phyloP scores from a whole-genome alignment of 805 yeast genomes.

The Pichia cephalocereana region DNA sequence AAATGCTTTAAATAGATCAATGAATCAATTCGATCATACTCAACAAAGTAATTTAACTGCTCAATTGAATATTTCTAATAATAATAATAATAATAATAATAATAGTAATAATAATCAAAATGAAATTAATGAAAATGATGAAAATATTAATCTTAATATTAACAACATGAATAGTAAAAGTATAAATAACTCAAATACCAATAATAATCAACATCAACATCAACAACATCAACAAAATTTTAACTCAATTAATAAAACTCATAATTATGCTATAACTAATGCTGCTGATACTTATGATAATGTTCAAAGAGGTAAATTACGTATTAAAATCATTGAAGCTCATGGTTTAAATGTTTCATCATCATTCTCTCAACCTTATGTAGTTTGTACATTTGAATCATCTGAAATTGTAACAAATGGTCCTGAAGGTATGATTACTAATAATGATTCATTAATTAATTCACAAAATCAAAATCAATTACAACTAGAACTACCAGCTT shows the following conservation, averaged over 20 bases:
- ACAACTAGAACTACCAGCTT: neutral
- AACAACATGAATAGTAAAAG: neutral
- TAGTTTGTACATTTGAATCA: constrained; percentile 85
- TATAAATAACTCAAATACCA: neutral
- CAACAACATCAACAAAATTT: constrained; percentile 6
- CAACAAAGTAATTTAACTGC: constrained; percentile 15
- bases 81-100: neutral
- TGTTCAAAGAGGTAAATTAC: constrained; percentile 72
- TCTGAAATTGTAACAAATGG: constrained; percentile 84
- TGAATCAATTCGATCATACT: constrained; percentile 26
- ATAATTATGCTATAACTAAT: constrained; percentile 7
- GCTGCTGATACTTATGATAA: constrained; percentile 19
- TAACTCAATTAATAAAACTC: constrained; percentile 19
- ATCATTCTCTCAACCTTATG: constrained; percentile 64
- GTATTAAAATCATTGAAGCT: constrained; percentile 76
- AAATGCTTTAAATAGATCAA: constrained; percentile 23
- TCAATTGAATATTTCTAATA: constrained; percentile 7
- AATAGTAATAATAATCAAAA: neutral
- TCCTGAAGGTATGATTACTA: constrained; percentile 36
- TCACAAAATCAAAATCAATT: neutral
- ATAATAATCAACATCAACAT: constrained; percentile 3
- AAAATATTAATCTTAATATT: constrained; percentile 6
- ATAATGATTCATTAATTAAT: constrained; percentile 9
- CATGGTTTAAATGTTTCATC: constrained; percentile 50
- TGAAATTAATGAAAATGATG: neutral